A percentile compares a stretch with the other conserved stretches of the same genome.
Evolutionary conservation across 2,329 filamentous ascomycete genomes (phyloP).

Genomic region (Venturia aucupariae): DNA sequence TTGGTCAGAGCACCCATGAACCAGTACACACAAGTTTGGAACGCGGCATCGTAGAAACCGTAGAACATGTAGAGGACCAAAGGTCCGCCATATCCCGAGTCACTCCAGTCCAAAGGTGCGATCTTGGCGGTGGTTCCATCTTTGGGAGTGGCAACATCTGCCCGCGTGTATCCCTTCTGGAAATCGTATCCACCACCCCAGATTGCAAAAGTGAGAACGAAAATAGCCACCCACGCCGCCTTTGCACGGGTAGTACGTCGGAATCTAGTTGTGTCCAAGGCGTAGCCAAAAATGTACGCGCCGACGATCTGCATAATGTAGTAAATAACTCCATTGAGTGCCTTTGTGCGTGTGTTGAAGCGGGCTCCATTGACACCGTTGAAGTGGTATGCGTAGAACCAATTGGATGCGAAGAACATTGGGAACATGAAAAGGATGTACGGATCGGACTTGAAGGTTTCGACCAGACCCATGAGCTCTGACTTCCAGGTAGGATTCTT

Average conservation of each 20-base stretch:
- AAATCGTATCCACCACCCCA: constrained; percentile 81
- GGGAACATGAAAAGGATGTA: constrained; percentile 71
- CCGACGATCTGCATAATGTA: constrained; percentile 71
- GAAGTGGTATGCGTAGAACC: constrained; percentile 74
- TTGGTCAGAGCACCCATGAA: constrained; percentile 92
- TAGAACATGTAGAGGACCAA: constrained; percentile 91
- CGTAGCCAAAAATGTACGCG: constrained; percentile 61
- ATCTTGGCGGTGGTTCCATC: constrained; percentile 17
- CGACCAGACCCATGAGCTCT: constrained; percentile 65
- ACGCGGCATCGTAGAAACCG: constrained; percentile 79
- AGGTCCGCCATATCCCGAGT: constrained; percentile 60
- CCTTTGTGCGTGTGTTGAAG: constrained; percentile 64
- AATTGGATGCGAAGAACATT: constrained; percentile 73
- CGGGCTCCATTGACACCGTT: constrained; percentile 61
- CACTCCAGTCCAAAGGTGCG: constrained; percentile 51
- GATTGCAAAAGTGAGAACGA: constrained; percentile 62
- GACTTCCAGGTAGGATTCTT: constrained; percentile 82
- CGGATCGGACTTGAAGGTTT: constrained; percentile 60
- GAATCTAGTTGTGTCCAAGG: constrained; percentile 50
- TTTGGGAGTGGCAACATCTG: constrained; percentile 20
- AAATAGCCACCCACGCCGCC: constrained; percentile 50
- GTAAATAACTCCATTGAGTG: constrained; percentile 74
- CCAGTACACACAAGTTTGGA: constrained; percentile 91
- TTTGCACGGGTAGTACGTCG: constrained; percentile 61
- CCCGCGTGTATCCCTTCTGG: constrained; percentile 51